Conservation (phyloP, 305 asterid genomes). For the Fraxinus ornus region DNA sequence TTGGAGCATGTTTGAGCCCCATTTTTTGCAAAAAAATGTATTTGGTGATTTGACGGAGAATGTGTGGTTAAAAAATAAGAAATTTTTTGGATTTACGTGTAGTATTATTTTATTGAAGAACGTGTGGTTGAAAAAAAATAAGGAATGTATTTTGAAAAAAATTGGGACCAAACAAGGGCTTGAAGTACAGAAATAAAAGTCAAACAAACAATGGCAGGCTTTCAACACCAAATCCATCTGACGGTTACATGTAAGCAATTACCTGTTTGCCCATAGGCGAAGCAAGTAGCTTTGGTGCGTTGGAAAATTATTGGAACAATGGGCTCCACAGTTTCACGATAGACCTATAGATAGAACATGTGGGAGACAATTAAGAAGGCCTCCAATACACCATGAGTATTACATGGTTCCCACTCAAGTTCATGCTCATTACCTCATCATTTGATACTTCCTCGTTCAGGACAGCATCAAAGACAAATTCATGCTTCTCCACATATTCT, state of each 20-base stretch:
- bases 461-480: constrained; percentile 97
- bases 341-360: constrained; percentile 49
- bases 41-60: background rate
- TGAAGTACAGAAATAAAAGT: background rate
- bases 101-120: background rate
- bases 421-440: constrained; percentile 59
- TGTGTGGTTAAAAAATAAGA: background rate
- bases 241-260: background rate
- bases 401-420: background rate
- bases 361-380: background rate
- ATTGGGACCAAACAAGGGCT: background rate
- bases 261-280: constrained; percentile 99
- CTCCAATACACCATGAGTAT: background rate
- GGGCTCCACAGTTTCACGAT: constrained; percentile 95
- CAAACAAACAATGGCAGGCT: background rate
- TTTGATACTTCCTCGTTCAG: constrained; percentile 93
- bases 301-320: constrained; percentile 96
- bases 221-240: background rate
- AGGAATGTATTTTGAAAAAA: background rate
- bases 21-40: background rate
- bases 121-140: background rate
- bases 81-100: background rate
- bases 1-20: background rate
- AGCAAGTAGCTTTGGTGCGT: constrained; percentile 99
- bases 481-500: constrained; percentile 92